These are phyloP conservation scores for Penicillium hesseltinei DNA, from an alignment of 2,329 filamentous ascomycete genomes.

Conservation along the genomic window DNA sequence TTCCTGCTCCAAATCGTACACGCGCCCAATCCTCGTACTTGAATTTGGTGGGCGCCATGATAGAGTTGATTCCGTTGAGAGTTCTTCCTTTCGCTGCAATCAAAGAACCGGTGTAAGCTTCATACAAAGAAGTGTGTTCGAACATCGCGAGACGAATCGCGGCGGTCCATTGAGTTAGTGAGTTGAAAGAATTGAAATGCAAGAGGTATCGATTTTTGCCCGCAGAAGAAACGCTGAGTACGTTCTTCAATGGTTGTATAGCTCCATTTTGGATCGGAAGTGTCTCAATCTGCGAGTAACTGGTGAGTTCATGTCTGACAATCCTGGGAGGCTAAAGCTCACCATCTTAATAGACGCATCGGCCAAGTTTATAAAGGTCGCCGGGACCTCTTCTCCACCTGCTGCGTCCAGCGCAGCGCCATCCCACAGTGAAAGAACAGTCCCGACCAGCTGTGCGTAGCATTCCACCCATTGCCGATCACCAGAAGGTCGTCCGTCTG, in stretches of 20 bases:
- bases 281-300: constrained; percentile 68
- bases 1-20: constrained; percentile 91
- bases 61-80: constrained; percentile 84
- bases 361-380: constrained; percentile 93
- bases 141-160: constrained; percentile 92
- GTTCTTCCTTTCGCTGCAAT: constrained; percentile 90
- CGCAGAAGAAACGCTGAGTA: constrained; percentile 91
- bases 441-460: constrained; percentile 94
- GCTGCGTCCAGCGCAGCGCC: constrained; percentile 85
- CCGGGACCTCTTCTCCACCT: constrained; percentile 79
- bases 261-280: constrained; percentile 76
- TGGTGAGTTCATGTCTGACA: neutral
- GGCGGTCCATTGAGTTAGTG: constrained; percentile 91
- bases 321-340: constrained; percentile 27
- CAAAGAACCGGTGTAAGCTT: constrained; percentile 92
- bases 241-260: constrained; percentile 84
- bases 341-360: constrained; percentile 99
- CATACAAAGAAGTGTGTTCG: constrained; percentile 87
- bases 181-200: constrained; percentile 93
- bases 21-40: constrained; percentile 90
- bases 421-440: constrained; percentile 93
- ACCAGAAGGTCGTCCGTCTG: constrained; percentile 80
- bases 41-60: constrained; percentile 77
- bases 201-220: constrained; percentile 93
- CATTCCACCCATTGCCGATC: constrained; percentile 94